Conservation (phyloP, 108 stramenopile species). For the Cyclotella cryptica region DNA sequence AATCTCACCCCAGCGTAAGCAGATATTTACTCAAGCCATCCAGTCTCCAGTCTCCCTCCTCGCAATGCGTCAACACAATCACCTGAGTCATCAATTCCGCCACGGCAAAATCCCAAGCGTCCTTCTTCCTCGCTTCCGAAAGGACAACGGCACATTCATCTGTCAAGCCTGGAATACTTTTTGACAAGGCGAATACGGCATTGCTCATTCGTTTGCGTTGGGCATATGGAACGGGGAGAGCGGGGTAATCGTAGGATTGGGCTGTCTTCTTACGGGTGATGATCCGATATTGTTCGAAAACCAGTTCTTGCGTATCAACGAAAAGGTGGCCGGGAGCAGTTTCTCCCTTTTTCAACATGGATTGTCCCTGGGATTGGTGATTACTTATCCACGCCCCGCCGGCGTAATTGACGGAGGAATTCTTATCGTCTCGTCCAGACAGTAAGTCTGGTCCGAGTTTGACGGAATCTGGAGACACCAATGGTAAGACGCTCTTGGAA, state of each 20-base stretch:
- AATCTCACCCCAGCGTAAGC: conserved; percentile 61
- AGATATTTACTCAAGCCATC: conserved; percentile 85
- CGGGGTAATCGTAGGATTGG: conserved; percentile 65
- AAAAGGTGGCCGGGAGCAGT: conserved; percentile 58
- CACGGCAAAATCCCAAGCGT: conserved; percentile 88
- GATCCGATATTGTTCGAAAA: conserved; percentile 73
- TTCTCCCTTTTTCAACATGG: background rate
- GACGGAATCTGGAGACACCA: conserved; percentile 50
- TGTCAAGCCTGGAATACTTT: conserved; percentile 76
- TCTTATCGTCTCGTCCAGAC: conserved; percentile 14
- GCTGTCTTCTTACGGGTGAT: conserved; percentile 53
- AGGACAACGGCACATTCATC: conserved; percentile 85
- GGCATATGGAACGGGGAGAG: conserved; percentile 82
- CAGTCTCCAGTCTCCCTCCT: conserved; percentile 71
- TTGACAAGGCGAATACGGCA: conserved; percentile 81
- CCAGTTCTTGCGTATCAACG: conserved; percentile 70
- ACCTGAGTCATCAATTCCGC: conserved; percentile 91
- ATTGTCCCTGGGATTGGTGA: conserved; percentile 25
- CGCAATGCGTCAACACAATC: conserved; percentile 77
- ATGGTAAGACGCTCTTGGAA: conserved; percentile 5
- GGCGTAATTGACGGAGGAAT: conserved; percentile 45
- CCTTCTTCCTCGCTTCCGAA: conserved; percentile 75
- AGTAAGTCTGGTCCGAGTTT: conserved; percentile 17
- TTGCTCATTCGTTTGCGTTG: conserved; percentile 86
- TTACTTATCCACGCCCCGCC: conserved; percentile 52